Conservation (phyloP, 2,329 filamentous ascomycete species). For the Ophiostoma quercus region DNA sequence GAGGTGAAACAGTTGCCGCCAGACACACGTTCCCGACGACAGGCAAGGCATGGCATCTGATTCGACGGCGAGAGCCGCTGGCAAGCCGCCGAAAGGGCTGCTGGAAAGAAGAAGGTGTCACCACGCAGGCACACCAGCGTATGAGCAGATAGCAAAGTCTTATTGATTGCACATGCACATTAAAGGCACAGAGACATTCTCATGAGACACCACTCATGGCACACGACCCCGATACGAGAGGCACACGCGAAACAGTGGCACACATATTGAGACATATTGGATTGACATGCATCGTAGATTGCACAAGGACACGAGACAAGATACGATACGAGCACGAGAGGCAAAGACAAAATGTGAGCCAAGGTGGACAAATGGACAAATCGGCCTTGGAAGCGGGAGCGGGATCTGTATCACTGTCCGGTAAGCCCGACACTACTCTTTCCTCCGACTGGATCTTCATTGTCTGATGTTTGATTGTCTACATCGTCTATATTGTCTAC, state of each 20-base stretch:
- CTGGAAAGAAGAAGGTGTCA: not conserved
- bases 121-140: not conserved
- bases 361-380: not conserved
- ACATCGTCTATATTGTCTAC: not conserved
- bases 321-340: not conserved
- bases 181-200: not conserved
- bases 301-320: not conserved
- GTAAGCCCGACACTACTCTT: not conserved
- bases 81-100: too few relatives aligned
- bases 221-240: not conserved
- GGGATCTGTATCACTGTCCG: not conserved
- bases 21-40: not conserved
- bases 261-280: not conserved
- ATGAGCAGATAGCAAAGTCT: too few relatives aligned
- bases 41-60: constrained; percentile 9
- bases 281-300: not conserved
- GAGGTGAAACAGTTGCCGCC: not conserved
- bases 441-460: not conserved
- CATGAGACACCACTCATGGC: not conserved
- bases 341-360: not conserved
- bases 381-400: not conserved
- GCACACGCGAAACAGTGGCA: not conserved
- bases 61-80: constrained; percentile 7
- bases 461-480: too few relatives aligned
- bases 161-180: not conserved